Evolutionary conservation across 2,329 filamentous ascomycete species (phyloP), one percentile per base, ranked within the genome.

Genomic region (Hymenoscyphus linearis): DNA sequence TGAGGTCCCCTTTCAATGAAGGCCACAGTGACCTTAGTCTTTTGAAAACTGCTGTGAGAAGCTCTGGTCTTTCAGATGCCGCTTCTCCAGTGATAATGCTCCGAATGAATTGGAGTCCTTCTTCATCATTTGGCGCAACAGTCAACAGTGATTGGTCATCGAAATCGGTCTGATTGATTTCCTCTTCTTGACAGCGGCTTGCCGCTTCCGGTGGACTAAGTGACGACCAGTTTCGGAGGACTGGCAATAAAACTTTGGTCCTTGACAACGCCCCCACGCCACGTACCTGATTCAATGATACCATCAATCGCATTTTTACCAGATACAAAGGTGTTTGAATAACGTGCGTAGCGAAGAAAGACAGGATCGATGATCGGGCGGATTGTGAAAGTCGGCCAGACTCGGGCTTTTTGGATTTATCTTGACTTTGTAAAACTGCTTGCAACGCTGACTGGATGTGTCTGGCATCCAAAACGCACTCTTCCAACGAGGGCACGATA

Each of bases 381-480:
- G 85, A 77, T 64, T 90, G 82, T 25, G 84, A 81, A 26, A 87
- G 73, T 6, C 67, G 64, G 13, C 55, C 62, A 26, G 36, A 34
- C 52, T 81, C 81, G 26, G 75, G 74, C 60, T 82, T 83, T 66
- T 79, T 82, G 10, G 64, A 67, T 2, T 66, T 67, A 37, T 71
- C 71, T 18, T 73, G 69, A 58, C 83, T 83, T 66, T 87, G 85
- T 12, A 95, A 72, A 0, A 81, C 76, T 35, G 79, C 80, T 62
- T 83, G 80, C 4, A 96, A 73, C 2, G 87, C 81, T 22, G 83
- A 83, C 27, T 82, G 77, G 52, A 96, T 80, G 63, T 95, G 87
- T 31, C 82, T 83, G 3, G 85, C 78, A 71, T 98, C 92, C 66
- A 97, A 83, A 3, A 93, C 81, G 69, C 88, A 96, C 74, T 97